A percentile compares a stretch with the other conserved stretches of the same genome.
Conservation (phyloP, 805 yeast genomes). For the Starmerella bombi region DNA sequence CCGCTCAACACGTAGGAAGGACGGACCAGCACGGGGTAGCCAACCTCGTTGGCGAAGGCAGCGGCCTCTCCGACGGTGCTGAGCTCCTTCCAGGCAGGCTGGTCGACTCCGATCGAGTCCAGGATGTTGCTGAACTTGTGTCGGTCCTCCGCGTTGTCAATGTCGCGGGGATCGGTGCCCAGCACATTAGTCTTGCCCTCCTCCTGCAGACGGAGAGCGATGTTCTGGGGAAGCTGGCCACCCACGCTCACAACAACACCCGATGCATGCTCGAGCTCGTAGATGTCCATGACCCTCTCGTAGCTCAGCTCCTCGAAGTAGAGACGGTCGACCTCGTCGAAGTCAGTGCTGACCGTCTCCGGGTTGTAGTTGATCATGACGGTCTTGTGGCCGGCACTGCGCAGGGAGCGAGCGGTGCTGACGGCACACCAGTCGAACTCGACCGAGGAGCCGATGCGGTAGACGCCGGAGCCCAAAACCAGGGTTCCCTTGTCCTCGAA, state of each 20-base stretch:
- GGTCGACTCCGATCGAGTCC: conserved; percentile 86
- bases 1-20: conserved; percentile 96
- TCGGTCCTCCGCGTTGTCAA: conserved; percentile 96
- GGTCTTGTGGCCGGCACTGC: conserved; percentile 77
- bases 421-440: conserved; percentile 99
- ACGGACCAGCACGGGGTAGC: conserved; percentile 92
- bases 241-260: conserved; percentile 96
- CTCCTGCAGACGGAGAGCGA: conserved; percentile 70
- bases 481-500: conserved; percentile 84
- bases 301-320: conserved; percentile 91
- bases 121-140: conserved; percentile 91
- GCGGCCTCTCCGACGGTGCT: conserved; percentile 77
- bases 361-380: conserved; percentile 97
- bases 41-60: conserved; percentile 68
- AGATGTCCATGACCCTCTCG: conserved; percentile 95
- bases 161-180: conserved; percentile 90
- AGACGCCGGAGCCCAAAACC: conserved; percentile 98
- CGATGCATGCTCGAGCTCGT: conserved; percentile 75
- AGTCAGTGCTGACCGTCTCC: conserved; percentile 95
- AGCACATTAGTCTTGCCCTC: conserved; percentile 59
- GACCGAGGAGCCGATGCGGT: conserved; percentile 95
- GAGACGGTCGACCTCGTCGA: conserved; percentile 93
- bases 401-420: conserved; percentile 83
- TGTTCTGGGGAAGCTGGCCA: conserved; percentile 96
- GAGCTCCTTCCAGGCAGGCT: conserved; percentile 95